Conservation (phyloP, 352 stramenopile genomes). For the Globisporangium alternatum region DNA sequence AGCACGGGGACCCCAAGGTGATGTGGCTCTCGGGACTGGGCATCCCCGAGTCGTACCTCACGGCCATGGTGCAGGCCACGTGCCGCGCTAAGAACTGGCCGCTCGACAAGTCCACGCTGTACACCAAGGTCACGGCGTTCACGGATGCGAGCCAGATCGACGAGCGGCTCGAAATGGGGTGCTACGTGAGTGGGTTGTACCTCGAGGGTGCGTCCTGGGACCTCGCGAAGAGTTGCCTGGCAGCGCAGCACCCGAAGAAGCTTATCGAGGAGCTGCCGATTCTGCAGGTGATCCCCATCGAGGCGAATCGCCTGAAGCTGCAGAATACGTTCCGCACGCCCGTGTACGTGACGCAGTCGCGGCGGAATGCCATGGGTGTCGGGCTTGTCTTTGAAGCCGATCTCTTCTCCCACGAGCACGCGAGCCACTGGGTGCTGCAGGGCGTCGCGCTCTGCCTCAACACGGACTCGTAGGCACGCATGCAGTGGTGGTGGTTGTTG, state of each 20-base stretch:
- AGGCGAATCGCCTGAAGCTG: constrained; percentile 93
- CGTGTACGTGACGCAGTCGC: constrained; percentile 94
- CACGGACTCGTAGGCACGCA: constrained; percentile 68
- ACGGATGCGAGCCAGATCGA: constrained; percentile 63
- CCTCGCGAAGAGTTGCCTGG: constrained; percentile 62
- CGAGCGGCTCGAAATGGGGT: constrained; percentile 76
- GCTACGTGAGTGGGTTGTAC: constrained; percentile 91
- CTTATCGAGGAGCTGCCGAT: constrained; percentile 94
- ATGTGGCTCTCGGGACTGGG: constrained; percentile 95
- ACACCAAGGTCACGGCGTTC: constrained; percentile 74
- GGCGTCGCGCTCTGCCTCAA: constrained; percentile 93
- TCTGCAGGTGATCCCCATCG: constrained; percentile 94
- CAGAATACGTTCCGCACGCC: constrained; percentile 94
- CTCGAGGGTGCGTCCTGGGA: constrained; percentile 95
- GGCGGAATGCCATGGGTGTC: constrained; percentile 94
- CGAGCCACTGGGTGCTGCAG: constrained; percentile 93
- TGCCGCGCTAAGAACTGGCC: constrained; percentile 93
- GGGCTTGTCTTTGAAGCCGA: constrained; percentile 95
- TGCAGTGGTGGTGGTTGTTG: not conserved
- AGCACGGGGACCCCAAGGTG: constrained; percentile 85
- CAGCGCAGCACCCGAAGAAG: constrained; percentile 90
- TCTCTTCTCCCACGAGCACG: constrained; percentile 89
- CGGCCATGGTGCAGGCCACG: constrained; percentile 93
- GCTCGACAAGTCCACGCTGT: constrained; percentile 94
- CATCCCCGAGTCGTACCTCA: constrained; percentile 96